Evolutionary conservation across 2,329 filamentous ascomycete species (phyloP).

Genomic region (Botrytis squamosa): DNA sequence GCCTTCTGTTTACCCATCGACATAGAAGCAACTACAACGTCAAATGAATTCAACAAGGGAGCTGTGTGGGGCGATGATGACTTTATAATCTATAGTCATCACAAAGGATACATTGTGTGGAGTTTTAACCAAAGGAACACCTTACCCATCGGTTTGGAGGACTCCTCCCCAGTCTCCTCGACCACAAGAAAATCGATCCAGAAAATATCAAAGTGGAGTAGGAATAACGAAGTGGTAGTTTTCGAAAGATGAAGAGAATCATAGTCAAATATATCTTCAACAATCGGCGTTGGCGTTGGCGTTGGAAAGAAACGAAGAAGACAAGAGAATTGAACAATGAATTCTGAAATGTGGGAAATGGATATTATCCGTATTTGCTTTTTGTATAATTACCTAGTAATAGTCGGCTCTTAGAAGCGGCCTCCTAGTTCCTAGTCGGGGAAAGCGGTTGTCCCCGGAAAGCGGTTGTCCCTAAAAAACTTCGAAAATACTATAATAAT

Average conservation of each 20-base stretch:
- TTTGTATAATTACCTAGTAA: rapidly evolving
- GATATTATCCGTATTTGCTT: background rate
- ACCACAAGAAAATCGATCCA: rapidly evolving
- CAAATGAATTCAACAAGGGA: background rate
- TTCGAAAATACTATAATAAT: too few relatives aligned
- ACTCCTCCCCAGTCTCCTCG: background rate
- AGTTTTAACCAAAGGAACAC: constrained; percentile 6
- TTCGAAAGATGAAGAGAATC: background rate
- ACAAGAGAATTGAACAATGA: rapidly evolving
- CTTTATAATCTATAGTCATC: constrained; percentile 28
- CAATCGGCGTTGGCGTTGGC: background rate
- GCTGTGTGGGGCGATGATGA: constrained; percentile 25
- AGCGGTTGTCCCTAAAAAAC: too few relatives aligned
- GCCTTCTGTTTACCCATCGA: background rate
- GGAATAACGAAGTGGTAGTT: rapidly evolving
- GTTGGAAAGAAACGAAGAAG: background rate
- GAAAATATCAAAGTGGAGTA: background rate
- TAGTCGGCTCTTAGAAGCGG: too few relatives aligned
- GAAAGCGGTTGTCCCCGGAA: too few relatives aligned
- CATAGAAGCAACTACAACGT: background rate
- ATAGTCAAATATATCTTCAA: background rate
- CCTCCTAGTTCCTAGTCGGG: too few relatives aligned
- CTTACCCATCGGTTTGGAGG: background rate
- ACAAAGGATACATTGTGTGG: constrained; percentile 30
- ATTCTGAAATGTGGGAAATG: background rate